Evolutionary conservation across 2,329 filamentous ascomycete genomes (phyloP), one percentile per base, ranked within the genome.

Genomic region (Fusarium sp.): DNA sequence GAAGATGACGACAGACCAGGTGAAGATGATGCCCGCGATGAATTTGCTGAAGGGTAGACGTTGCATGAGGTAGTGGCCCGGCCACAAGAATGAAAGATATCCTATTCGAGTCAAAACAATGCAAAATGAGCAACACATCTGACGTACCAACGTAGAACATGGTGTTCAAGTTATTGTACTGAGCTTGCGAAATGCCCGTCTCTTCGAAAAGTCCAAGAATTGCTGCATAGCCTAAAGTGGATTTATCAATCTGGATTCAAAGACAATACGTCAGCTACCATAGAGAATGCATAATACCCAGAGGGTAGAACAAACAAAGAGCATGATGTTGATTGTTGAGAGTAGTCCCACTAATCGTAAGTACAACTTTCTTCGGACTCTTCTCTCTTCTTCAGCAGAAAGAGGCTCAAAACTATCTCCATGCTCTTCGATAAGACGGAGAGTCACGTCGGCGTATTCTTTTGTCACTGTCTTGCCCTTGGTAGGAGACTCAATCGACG

Each of bases 171-270:
- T 63, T 63, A 21, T 63, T 63, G 9, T 63, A 63, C 8, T 63
- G 60, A 1, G 60, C 60, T 12, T 63, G 62, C 13, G 25, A 57
- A 8, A 63, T 63, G 4, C 59, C 60, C 1, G 60, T 63, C 23
- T 63, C 60, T 5, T 82, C 78, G 20, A 82, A 82, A 0, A 83
- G 60, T 0, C 81, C 81, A 7, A 83, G 73, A 23, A 83, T 78
- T 1, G 81, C 78, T 8, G 80, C 76, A 46, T 82, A 82, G 2
- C 78, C 77, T 1, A 83, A 66, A 1, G 80, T 82, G 0, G 60
- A 63, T 18, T 63, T 63, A 4, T 63, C 60, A 10, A 63, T 63
- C 60, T 63, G 23, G 2, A n/a, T 4, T 4, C 0, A 2, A 4
- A 10, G 14, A 42, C 0, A 45, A 37, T 18, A 12, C 7, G 10